Base-by-base conservation (phyloP, 345 rosid genomes). In the Hypericum perforatum region DNA sequence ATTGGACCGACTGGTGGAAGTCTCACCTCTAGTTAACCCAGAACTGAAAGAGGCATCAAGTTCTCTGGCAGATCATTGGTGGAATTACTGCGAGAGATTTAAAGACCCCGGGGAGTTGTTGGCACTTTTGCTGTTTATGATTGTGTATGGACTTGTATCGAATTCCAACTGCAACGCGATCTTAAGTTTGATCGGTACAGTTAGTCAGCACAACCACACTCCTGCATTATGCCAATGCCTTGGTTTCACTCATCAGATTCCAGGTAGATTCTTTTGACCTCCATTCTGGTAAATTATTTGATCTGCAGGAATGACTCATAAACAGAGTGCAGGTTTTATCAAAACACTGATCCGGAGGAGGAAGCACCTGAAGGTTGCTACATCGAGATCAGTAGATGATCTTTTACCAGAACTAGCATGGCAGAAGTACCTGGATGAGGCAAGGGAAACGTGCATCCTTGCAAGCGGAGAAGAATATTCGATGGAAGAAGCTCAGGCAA, bases 81-180 rank as follows among this genome's bases (percentile, higher is more conserved):
- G 14, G 39, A 37, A 13, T 12, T 45, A 14, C 9, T 11, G 45
- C 13, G 2, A 22, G 61, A 22, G 39, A 43, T 53, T 14, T 36
- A 2, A 38, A 52, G 16, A 54, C 52, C 43, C 57, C 45, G 50
- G 59, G n/a, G 61, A 57, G n/a, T 41, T 57, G 11, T 10, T 57
- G 29, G 48, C 13, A 0, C 46, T 57, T 29, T 36, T 57, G 41
- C 37, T 44, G 48, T 39, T 57, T 10, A 39, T 57, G 37, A 52
- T 43, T 8, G 52, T 39, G 7, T 57, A 11, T 9, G 36, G 38
- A 9, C 14, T 57, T 16, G 44, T 22, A 10, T 32, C 43, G 6
- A 16, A 37, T 37, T 57, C 46, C 8, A 39, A 36, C 9, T 11
- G 39, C 7, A 36, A 11, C 7, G 42, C 37, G 16, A 9, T 57